phyloP scores from a whole-genome alignment of 768 basidiomycete genomes.

The Boletus rex-veris region DNA sequence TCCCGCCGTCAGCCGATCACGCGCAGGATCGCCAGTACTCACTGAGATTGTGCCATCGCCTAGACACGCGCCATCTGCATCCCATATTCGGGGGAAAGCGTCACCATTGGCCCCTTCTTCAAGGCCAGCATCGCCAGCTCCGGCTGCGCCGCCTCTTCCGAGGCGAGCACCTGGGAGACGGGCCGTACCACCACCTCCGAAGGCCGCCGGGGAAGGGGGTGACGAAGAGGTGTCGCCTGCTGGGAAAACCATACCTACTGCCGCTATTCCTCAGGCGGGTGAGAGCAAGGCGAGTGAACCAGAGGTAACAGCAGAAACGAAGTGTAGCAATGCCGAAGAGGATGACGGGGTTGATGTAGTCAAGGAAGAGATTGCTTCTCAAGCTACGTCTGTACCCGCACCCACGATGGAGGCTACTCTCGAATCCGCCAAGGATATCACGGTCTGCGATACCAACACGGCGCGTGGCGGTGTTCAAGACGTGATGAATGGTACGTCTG shows the following conservation, averaged over 20 bases:
- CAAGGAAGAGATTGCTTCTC: neutral
- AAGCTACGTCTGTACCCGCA: neutral
- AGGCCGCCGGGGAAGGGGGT: neutral
- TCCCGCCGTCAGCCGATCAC: constrained; percentile 23
- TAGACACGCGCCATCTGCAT: constrained; percentile 1
- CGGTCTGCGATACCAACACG: too few relatives aligned
- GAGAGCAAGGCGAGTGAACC: neutral
- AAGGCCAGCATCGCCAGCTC: constrained; percentile 36
- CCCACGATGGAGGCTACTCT: neutral
- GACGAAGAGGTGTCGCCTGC: constrained; percentile 5
- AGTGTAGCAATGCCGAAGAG: neutral
- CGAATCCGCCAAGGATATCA: neutral
- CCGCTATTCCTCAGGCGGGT: neutral
- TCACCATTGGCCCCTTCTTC: constrained; percentile 34
- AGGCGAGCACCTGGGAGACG: constrained; percentile 59
- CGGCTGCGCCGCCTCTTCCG: constrained; percentile 54
- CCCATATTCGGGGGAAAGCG: constrained; percentile 16
- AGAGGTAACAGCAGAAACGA: constrained; percentile 2
- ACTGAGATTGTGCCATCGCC: constrained; percentile 7
- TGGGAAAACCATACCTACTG: neutral
- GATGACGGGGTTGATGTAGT: neutral
- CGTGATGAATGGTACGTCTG: neutral
- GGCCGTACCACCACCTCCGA: constrained; percentile 26
- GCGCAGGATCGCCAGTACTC: constrained; percentile 23
- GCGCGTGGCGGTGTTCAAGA: too few relatives aligned